Percentiles rank a stretch among this genome's conserved stretches.
Conservation (phyloP, 2,329 filamentous ascomycete genomes). For the Apiospora marii region DNA sequence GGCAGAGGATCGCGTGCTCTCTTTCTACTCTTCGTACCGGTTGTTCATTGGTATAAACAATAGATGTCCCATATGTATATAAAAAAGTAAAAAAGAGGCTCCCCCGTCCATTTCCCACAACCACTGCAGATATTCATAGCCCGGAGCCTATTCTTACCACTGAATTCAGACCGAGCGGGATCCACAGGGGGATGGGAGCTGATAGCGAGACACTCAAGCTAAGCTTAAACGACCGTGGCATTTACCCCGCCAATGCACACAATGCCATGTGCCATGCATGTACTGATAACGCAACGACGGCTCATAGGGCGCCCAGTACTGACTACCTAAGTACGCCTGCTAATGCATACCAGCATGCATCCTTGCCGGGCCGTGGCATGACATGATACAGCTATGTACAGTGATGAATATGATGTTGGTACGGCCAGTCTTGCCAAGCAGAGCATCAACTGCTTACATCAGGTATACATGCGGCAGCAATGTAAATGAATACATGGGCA, state of each 20-base stretch:
- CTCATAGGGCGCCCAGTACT: conserved; percentile 5
- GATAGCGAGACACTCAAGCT: conserved; percentile 16
- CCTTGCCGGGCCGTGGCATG: not conserved
- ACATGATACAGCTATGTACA: not conserved
- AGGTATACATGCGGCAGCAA: not conserved
- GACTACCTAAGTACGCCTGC: conserved; percentile 14
- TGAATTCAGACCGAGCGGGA: not conserved
- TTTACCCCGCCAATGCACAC: conserved; percentile 8
- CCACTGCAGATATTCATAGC: not conserved
- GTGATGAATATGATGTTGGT: not conserved
- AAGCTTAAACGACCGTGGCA: conserved; percentile 16
- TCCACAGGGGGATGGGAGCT: not conserved
- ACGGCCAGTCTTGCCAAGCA: not conserved
- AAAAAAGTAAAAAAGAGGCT: not conserved
- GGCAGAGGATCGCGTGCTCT: conserved; percentile 4
- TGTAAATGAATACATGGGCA: not conserved
- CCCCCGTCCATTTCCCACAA: not conserved
- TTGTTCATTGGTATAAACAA: not conserved
- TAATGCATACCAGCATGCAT: not conserved
- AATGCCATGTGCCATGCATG: conserved; percentile 19
- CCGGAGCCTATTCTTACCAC: conserved; percentile 14
- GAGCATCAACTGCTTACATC: not conserved
- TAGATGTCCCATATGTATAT: not conserved
- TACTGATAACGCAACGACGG: conserved; percentile 21
- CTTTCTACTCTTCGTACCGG: not conserved